Base-by-base conservation (phyloP, 2,329 filamentous ascomycete genomes). In the Metarhizium brunneum region DNA sequence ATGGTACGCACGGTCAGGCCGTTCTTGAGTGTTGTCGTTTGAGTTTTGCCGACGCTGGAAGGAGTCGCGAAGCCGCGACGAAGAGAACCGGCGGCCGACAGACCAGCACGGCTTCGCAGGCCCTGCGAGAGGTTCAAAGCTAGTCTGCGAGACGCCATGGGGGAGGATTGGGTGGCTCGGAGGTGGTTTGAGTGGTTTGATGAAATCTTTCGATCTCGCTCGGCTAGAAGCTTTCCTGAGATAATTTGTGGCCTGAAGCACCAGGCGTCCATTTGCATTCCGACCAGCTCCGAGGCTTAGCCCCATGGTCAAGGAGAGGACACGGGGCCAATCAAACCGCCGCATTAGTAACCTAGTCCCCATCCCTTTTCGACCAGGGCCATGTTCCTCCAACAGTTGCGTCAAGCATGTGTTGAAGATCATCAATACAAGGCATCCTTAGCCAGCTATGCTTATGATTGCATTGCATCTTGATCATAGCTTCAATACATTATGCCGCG, bases 111-210 rank as follows among this genome's bases (percentile, higher is more conserved):
- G 79, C 80, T 89, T 81, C 91, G 90, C 77, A 96, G 81, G 77
- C 88, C 88, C 79, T 90, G 86, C 76, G 90, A 84, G 71, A 97
- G 85, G 81, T 92, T 95, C 77, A 95, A 84, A 81, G 92, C 92
- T 80, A 97, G 85, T 86, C 91, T 89, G 84, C 92, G 85, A 77
- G 92, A 96, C 80, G 92, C 92, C 92, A 97, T 96, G 75, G 75
- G 71, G 73, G 42, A 74, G 70, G 71, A 73, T 77, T 74, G 71
- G 71, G 73, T 71, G 71, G 73, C 51, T 74, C 73, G 71, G 69
- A 67, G 68, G 66, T 68, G 69, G 69, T 70, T 71, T 81, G 78
- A 79, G 78, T 76, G 75, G 76, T 81, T 80, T 80, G 76, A 77
- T 76, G 72, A 73, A 74, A 72, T 75, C 69, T 74, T 74, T 70